phyloP scores from a whole-genome alignment of 1,284 basidiomycete genomes.

The Rhodotorula sp. region DNA sequence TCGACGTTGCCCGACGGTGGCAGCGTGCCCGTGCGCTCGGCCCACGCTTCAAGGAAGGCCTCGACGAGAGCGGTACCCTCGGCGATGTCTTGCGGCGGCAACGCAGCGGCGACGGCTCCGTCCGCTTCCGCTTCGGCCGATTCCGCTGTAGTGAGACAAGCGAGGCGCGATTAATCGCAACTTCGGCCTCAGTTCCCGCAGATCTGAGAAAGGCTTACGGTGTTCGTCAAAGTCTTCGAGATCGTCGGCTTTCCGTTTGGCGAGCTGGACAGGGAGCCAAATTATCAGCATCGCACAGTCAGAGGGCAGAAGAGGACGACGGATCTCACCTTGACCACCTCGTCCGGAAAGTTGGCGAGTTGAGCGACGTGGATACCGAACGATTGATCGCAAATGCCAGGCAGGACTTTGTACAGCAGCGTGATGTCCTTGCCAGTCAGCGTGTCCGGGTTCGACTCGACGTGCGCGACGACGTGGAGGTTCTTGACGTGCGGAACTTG shows the following conservation, averaged over 20 bases:
- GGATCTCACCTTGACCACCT: slow-evolving; percentile 76
- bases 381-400: slow-evolving; percentile 77
- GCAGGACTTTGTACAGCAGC: slow-evolving; percentile 89
- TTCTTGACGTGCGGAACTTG: slow-evolving; percentile 87
- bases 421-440: slow-evolving; percentile 69
- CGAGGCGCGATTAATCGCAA: too few species aligned
- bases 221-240: slow-evolving; percentile 73
- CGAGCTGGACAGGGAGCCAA: slow-evolving; percentile 59
- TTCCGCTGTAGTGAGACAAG: neutral
- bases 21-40: slow-evolving; percentile 43
- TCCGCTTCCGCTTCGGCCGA: neutral
- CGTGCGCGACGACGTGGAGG: slow-evolving; percentile 91
- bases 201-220: slow-evolving; percentile 2
- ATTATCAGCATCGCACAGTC: neutral
- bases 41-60: slow-evolving; percentile 75
- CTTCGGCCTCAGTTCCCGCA: neutral
- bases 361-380: slow-evolving; percentile 98
- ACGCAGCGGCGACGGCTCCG: too few species aligned
- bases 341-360: slow-evolving; percentile 92
- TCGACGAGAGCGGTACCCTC: slow-evolving; percentile 79
- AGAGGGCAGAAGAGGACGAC: neutral
- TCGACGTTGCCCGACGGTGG: slow-evolving; percentile 16
- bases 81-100: slow-evolving; percentile 36
- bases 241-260: slow-evolving; percentile 92
- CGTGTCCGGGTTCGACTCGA: slow-evolving; percentile 64